These are phyloP conservation scores for Sporothrix variecibatus DNA, from an alignment of 2,329 filamentous ascomycete genomes.

Conservation along the genomic window DNA sequence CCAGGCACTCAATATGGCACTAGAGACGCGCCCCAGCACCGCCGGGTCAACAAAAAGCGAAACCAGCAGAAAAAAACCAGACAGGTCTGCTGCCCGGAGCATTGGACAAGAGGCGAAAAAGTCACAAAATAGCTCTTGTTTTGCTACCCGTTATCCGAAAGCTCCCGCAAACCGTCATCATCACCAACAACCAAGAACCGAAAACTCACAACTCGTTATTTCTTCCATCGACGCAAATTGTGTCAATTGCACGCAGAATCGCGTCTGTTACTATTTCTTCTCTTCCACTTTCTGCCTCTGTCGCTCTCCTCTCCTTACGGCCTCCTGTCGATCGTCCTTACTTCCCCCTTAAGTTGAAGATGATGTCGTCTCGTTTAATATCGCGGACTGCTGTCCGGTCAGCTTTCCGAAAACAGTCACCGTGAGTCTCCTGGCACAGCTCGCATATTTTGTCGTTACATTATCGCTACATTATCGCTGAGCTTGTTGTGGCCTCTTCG, in stretches of 20 bases:
- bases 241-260: constrained; percentile 23
- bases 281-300: background rate
- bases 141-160: constrained; percentile 30
- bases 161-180: constrained; percentile 28
- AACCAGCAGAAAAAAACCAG: constrained; percentile 10
- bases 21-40: constrained; percentile 10
- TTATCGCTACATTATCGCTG: background rate
- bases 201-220: background rate
- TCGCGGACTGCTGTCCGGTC: constrained; percentile 59
- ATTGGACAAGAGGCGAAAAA: constrained; percentile 5
- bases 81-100: background rate
- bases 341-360: constrained; percentile 38
- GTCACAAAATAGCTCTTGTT: constrained; percentile 24
- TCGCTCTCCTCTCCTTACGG: background rate
- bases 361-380: constrained; percentile 65
- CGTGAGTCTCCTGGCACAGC: constrained; percentile 23
- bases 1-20: background rate
- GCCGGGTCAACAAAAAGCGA: constrained; percentile 28
- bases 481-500: background rate
- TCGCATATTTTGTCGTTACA: background rate
- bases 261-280: background rate
- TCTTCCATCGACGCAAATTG: constrained; percentile 7
- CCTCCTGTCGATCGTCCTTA: background rate
- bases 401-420: constrained; percentile 47
- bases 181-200: background rate